Percentiles rank a stretch among this genome's conserved stretches.
These are phyloP conservation scores for Sporormia fimetaria DNA, from an alignment of 495 filamentous ascomycete species.

Conservation along the genomic window DNA sequence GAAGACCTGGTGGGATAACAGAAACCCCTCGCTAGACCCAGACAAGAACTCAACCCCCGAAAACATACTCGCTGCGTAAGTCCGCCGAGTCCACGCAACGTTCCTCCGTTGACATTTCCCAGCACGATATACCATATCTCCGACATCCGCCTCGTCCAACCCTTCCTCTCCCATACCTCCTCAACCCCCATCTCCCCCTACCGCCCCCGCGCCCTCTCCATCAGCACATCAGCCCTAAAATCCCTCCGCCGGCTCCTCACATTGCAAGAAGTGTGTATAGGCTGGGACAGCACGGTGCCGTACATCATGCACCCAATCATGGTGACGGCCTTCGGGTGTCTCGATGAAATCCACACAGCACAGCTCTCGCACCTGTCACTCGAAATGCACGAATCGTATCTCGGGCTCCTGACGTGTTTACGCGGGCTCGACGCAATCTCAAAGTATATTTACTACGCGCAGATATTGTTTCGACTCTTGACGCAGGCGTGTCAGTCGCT, in stretches of 20 bases:
- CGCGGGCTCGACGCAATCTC: constrained; percentile 8
- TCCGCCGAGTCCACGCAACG: background rate
- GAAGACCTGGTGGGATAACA: constrained; percentile 12
- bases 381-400: constrained; percentile 7
- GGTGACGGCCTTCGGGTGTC: constrained; percentile 6
- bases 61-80: constrained; percentile 16
- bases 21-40: constrained; percentile 2
- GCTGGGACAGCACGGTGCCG: constrained; percentile 9
- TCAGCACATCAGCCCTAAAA: constrained; percentile 2
- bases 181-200: constrained; percentile 4
- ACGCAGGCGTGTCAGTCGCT: constrained; percentile 10
- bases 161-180: constrained; percentile 6
- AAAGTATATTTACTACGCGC: constrained; percentile 13
- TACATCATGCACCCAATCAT: constrained; percentile 11
- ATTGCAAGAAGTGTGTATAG: constrained; percentile 10
- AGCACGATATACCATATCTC: constrained; percentile 14
- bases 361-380: background rate
- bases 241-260: constrained; percentile 10
- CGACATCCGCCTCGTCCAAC: constrained; percentile 9
- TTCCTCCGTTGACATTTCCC: background rate
- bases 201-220: constrained; percentile 2
- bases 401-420: constrained; percentile 10
- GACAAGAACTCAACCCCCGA: constrained; percentile 5
- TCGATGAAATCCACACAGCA: constrained; percentile 7
- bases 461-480: constrained; percentile 14